These are phyloP conservation scores for Penicillium sp. DNA, from an alignment of 2,329 filamentous ascomycete species.

Conservation along the genomic window DNA sequence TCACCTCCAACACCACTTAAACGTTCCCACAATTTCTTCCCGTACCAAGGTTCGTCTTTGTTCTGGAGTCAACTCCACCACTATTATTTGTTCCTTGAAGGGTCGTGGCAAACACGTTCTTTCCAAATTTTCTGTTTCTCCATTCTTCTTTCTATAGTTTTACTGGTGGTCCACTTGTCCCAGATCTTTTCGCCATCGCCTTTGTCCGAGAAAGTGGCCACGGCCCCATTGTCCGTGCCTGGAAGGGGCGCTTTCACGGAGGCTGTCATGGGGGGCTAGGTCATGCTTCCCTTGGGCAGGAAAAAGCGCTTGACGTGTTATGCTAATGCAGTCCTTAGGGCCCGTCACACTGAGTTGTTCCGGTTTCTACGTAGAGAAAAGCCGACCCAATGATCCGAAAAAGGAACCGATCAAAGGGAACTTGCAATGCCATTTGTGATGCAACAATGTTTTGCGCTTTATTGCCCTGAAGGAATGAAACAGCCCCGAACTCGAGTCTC, in stretches of 20 bases:
- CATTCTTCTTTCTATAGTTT: background rate
- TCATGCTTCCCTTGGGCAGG: background rate
- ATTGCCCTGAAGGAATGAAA: background rate
- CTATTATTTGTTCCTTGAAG: background rate
- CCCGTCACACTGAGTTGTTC: background rate
- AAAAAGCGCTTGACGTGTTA: background rate
- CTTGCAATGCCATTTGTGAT: background rate
- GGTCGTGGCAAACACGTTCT: conserved; percentile 11
- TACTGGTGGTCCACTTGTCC: background rate
- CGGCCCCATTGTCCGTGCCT: background rate
- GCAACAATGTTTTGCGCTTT: background rate
- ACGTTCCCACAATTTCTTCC: background rate
- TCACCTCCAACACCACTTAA: background rate
- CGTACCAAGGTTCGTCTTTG: conserved; percentile 2
- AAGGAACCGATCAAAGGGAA: background rate
- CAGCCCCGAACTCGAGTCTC: background rate
- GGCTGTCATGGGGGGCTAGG: background rate
- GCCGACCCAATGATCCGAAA: background rate
- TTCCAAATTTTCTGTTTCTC: background rate
- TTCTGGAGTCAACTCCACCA: background rate
- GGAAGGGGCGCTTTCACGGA: background rate
- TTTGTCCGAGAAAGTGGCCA: background rate
- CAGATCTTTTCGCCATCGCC: background rate
- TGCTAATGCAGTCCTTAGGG: background rate
- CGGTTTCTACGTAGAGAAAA: background rate